These are phyloP conservation scores for Rhododendron williamsianum DNA, from an alignment of 148 eudicot genomes.

Conservation along the genomic window DNA sequence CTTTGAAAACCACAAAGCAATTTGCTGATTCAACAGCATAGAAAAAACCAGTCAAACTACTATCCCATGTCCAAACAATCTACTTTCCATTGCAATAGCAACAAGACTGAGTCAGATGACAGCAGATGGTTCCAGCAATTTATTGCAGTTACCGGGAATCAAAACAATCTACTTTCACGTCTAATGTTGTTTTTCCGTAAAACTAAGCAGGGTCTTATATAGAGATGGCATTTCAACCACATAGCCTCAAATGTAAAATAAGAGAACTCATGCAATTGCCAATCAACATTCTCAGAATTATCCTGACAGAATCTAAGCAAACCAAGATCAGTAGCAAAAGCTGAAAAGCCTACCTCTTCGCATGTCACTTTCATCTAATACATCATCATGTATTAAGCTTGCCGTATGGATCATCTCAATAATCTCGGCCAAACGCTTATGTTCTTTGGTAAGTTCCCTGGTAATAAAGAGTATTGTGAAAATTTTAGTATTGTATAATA, in stretches of 20 bases:
- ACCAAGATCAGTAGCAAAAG: constrained; percentile 12
- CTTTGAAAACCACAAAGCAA: neutral
- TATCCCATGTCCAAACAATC: neutral
- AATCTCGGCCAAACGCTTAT: constrained; percentile 84
- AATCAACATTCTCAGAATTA: neutral
- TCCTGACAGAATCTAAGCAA: neutral
- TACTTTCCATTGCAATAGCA: neutral
- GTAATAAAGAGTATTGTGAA: constrained; percentile 17
- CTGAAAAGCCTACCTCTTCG: constrained; percentile 59
- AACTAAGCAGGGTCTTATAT: neutral
- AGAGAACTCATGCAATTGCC: neutral
- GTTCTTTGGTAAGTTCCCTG: constrained; percentile 85
- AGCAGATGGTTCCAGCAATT: neutral
- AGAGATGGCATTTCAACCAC: neutral
- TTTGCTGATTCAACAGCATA: neutral
- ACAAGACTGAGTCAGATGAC: neutral
- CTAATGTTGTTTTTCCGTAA: neutral
- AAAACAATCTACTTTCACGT: neutral
- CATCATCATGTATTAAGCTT: constrained; percentile 91
- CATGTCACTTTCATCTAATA: constrained; percentile 84
- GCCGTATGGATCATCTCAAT: constrained; percentile 96
- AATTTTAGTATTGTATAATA: neutral
- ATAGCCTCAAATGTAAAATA: neutral
- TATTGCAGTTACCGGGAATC: neutral
- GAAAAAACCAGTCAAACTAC: neutral